Percentiles rank a stretch among this genome's conserved stretches.
Conservation (phyloP, 805 yeast species). For the Kregervanrija fluxuum region DNA sequence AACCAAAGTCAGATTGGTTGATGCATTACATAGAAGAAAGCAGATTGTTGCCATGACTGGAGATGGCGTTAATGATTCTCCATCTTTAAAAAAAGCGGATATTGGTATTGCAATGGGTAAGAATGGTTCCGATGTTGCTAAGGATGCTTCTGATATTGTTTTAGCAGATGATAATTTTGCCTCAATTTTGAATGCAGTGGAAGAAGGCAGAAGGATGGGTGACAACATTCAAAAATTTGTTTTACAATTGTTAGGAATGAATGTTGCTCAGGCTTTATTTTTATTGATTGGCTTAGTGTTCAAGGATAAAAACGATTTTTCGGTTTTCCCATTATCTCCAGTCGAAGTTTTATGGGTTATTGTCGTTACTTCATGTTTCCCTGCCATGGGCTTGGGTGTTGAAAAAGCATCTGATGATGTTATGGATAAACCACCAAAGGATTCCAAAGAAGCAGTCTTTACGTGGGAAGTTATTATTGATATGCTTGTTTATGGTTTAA, state of each 20-base stretch:
- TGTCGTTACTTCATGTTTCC: constrained; percentile 73
- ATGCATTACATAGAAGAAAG: constrained; percentile 58
- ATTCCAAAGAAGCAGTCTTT: constrained; percentile 47
- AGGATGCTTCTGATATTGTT: constrained; percentile 73
- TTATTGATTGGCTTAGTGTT: constrained; percentile 69
- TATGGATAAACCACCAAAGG: constrained; percentile 59
- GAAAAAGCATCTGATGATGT: constrained; percentile 59
- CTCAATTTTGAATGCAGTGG: constrained; percentile 68
- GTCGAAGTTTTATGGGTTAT: constrained; percentile 77
- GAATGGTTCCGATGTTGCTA: constrained; percentile 80
- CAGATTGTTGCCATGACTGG: constrained; percentile 76
- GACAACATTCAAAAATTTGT: constrained; percentile 74
- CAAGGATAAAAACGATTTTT: constrained; percentile 50
- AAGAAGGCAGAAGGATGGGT: constrained; percentile 76
- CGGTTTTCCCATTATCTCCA: constrained; percentile 79
- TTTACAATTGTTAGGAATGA: constrained; percentile 63
- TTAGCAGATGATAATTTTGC: constrained; percentile 74
- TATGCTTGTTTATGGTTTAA: constrained; percentile 64
- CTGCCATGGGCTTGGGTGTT: constrained; percentile 76
- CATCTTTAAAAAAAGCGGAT: constrained; percentile 67
- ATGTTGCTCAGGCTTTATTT: constrained; percentile 63
- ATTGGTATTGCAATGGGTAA: constrained; percentile 83
- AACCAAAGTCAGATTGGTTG: constrained; percentile 76
- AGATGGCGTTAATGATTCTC: constrained; percentile 80
- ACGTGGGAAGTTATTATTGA: constrained; percentile 63